These are phyloP conservation scores for Salix caprea DNA, from an alignment of 345 rosid genomes.

Conservation along the genomic window DNA sequence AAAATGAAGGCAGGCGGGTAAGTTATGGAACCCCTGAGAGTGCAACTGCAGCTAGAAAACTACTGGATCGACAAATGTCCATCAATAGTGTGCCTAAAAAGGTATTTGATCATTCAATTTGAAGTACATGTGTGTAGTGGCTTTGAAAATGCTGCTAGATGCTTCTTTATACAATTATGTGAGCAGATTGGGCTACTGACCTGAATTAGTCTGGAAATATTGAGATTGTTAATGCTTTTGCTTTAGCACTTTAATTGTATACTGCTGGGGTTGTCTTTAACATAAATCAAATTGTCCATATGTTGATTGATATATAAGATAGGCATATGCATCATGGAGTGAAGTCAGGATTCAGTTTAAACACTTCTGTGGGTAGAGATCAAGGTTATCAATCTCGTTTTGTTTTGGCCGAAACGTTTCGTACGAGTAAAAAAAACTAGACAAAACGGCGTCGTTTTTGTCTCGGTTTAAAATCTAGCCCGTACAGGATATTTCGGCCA, in stretches of 20 bases:
- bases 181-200: background rate
- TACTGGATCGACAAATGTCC: conserved; percentile 94
- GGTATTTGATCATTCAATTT: conserved; percentile 35
- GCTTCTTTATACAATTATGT: background rate
- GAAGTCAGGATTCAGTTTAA: background rate
- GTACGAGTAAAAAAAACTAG: too few relatives aligned
- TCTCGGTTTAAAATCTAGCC: too few relatives aligned
- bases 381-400: background rate
- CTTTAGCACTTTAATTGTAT: background rate
- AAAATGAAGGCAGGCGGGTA: conserved; percentile 96
- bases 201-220: background rate
- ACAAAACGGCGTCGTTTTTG: too few relatives aligned
- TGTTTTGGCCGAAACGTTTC: too few relatives aligned
- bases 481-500: too few relatives aligned
- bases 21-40: conserved; percentile 92
- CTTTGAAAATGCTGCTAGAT: background rate
- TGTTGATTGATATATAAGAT: background rate
- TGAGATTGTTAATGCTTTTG: background rate
- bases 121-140: background rate
- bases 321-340: background rate
- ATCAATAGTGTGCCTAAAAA: conserved; percentile 89
- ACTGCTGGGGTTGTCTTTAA: background rate
- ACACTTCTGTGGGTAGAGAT: background rate
- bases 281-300: background rate
- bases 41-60: conserved; percentile 93